These are phyloP conservation scores for Ceratocystis destructans DNA, from an alignment of 2,329 filamentous ascomycete genomes.

Conservation along the genomic window DNA sequence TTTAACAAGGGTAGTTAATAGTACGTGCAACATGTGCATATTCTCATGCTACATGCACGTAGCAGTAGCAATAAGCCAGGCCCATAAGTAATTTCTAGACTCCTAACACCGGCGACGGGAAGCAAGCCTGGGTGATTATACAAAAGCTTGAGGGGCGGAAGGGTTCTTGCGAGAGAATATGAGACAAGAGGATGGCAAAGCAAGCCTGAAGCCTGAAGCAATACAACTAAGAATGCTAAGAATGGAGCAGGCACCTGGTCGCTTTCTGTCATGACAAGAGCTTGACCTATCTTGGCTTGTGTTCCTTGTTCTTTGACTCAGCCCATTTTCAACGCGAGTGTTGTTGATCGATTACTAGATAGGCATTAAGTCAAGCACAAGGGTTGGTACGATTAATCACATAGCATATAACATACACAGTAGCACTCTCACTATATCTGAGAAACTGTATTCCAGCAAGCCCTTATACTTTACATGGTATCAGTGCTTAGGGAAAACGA, in stretches of 20 bases:
- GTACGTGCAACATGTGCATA: too few species aligned
- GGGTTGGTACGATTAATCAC: background rate
- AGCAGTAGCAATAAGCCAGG: too few species aligned
- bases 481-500: background rate
- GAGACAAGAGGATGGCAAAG: background rate
- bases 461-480: too few species aligned
- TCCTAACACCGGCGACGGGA: background rate
- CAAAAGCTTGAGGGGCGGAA: background rate
- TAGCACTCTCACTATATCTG: too few species aligned
- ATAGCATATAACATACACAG: too few species aligned
- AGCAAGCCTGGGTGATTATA: background rate
- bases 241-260: background rate
- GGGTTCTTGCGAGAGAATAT: background rate
- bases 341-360: slow-evolving; percentile 5
- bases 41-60: too few species aligned
- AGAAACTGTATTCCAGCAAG: too few species aligned
- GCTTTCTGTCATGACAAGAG: slow-evolving; percentile 1
- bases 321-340: slow-evolving; percentile 4
- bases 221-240: background rate
- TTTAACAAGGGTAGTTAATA: background rate
- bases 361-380: background rate
- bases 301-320: slow-evolving; percentile 2
- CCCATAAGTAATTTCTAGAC: background rate
- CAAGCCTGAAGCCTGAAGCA: background rate
- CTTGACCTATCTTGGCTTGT: background rate